phyloP scores from a whole-genome alignment of 345 rosid genomes.

The Psidium guajava region DNA sequence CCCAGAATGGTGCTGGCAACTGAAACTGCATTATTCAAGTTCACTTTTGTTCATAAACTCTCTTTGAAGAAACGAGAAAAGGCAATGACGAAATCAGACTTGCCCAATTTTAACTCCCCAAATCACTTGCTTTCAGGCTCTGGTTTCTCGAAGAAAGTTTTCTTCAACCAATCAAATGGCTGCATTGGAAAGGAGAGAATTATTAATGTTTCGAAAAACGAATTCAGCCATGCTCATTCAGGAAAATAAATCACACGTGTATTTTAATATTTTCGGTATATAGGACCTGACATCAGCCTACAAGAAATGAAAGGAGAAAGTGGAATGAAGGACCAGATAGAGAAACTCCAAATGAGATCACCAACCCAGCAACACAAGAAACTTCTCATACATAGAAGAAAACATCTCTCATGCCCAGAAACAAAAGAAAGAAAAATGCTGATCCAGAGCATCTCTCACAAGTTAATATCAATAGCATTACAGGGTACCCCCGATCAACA shows the following conservation, averaged over 20 bases:
- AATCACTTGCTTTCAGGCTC: constrained; percentile 13
- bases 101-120: not conserved
- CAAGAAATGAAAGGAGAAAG: not conserved
- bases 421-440: not conserved
- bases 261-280: not conserved
- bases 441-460: not conserved
- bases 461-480: not conserved
- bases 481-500: not conserved
- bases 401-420: not conserved
- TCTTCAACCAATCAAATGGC: constrained; percentile 93
- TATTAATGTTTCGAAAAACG: not conserved
- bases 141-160: constrained; percentile 64
- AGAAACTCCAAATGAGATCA: not conserved
- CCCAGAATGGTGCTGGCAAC: not conserved
- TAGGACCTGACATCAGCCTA: not conserved
- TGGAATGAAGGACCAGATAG: not conserved
- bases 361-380: not conserved
- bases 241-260: not conserved
- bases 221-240: not conserved
- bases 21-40: not conserved
- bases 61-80: not conserved
- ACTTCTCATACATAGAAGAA: not conserved
- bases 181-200: constrained; percentile 8
- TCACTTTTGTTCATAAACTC: not conserved
- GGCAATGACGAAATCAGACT: not conserved